Base-by-base conservation (phyloP, 1,139 yeast genomes). In the Yamadazyma diospyri region DNA sequence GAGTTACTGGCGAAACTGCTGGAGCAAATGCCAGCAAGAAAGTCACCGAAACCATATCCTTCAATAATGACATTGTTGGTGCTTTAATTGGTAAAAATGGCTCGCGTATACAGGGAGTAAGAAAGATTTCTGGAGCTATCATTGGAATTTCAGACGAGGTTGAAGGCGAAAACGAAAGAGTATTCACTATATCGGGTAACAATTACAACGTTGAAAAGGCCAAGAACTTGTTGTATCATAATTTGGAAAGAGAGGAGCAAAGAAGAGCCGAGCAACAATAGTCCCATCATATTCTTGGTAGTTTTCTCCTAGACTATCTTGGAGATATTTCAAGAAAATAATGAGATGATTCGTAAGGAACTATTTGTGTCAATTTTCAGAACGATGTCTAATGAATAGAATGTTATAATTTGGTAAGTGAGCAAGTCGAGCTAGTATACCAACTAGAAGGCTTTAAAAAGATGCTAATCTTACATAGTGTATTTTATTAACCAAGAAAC, bases 61-160 rank as follows among this genome's bases (percentile, higher is more conserved):
- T 87, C 54, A 87, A 95, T 25, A 81, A 84, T 46, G 88, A 81
- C 39, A 80, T 81, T 65, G 95, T 88, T 32, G 97, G 97, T 30
- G 94, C 95, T 32, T 70, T 88, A 38, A 86, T 88, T 50, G 97
- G 97, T 45, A 82, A 82, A 49, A 81, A 81, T 45, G 96, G 96
- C 28, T 66, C 85, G 28, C 75, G 94, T 60, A 86, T 88, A 47
- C 94, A 85, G 55, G 95, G 89, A 36, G 84, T 88, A 35, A 74
- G 96, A 47, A 78, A 83, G 48, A 74, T 73, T 27, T 77, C 89
- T 36, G 92, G 92, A 24, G 92, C 95, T 19, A 75, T 78, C 33
- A 87, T 88, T 53, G 78, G 81, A 8, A 86, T 88, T 43, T 82
- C 87, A 32, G 78, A 81, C 43, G 83, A 79, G 47, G 76, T 79